Percentiles rank a stretch among this genome's conserved stretches.
Conservation (phyloP, 2,329 filamentous ascomycete genomes). For the Colletotrichum sp. region DNA sequence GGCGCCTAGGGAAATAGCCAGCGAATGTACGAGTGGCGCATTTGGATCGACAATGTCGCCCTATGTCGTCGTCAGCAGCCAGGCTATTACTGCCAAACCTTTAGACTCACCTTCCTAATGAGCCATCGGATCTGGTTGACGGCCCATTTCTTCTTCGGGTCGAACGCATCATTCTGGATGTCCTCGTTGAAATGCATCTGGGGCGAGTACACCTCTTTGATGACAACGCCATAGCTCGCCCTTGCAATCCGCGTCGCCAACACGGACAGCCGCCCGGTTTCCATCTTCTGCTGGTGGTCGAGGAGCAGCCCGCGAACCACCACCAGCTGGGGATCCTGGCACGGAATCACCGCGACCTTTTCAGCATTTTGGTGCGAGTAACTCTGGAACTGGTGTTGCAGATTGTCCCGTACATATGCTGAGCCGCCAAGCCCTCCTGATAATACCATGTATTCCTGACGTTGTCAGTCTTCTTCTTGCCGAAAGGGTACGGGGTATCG, state of each 20-base stretch:
- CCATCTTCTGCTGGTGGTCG: constrained; percentile 54
- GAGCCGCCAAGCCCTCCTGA: constrained; percentile 52
- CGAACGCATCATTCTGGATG: constrained; percentile 36
- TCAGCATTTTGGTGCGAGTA: constrained; percentile 39
- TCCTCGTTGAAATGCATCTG: constrained; percentile 39
- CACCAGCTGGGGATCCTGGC: constrained; percentile 58
- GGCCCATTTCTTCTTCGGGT: constrained; percentile 40
- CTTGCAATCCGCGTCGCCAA: constrained; percentile 46
- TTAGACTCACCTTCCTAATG: constrained; percentile 37
- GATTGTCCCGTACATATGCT: constrained; percentile 47
- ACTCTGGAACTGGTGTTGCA: constrained; percentile 40
- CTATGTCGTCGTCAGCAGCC: background rate
- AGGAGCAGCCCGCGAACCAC: constrained; percentile 58
- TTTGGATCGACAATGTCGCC: constrained; percentile 44
- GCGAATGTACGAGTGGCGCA: constrained; percentile 34
- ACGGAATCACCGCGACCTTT: constrained; percentile 43
- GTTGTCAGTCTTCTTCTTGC: constrained; percentile 5
- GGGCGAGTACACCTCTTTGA: constrained; percentile 40
- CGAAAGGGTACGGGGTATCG: background rate
- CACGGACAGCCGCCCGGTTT: constrained; percentile 43
- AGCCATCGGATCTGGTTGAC: constrained; percentile 48
- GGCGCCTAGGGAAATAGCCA: constrained; percentile 37
- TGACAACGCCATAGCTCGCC: constrained; percentile 47
- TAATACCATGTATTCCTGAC: constrained; percentile 46
- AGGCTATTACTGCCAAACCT: background rate